These are phyloP conservation scores for Spergularia bocconei DNA, from an alignment of 148 eudicot species.

Conservation along the genomic window DNA sequence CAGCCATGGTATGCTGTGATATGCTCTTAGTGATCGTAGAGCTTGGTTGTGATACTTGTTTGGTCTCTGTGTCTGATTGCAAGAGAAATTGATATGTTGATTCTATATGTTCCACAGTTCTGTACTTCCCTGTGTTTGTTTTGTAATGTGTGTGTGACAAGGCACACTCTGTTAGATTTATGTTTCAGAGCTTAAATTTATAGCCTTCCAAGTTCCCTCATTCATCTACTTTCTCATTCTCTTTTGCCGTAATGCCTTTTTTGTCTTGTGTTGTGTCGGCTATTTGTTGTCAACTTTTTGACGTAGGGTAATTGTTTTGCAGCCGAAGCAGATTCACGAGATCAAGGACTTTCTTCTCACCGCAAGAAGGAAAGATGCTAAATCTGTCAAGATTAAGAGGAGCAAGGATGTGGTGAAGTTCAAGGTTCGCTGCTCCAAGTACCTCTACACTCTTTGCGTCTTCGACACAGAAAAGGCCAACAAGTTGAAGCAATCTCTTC, in stretches of 20 bases:
- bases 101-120: no score
- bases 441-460: conserved; percentile 59
- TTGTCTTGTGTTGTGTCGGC: background rate
- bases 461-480: conserved; percentile 52
- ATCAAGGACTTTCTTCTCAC: conserved; percentile 66
- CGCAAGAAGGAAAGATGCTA: conserved; percentile 61
- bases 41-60: no score
- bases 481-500: conserved; percentile 64
- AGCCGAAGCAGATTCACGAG: conserved; percentile 63
- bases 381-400: conserved; percentile 50
- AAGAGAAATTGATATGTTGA: no score
- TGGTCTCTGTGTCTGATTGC: no score
- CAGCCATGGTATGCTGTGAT: no score
- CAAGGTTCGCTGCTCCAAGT: conserved; percentile 65
- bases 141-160: background rate
- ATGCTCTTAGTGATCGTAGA: no score
- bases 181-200: no score
- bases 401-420: conserved; percentile 57
- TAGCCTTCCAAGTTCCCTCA: no score
- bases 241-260: no score
- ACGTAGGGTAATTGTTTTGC: background rate
- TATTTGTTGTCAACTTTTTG: no score
- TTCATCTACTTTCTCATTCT: no score
- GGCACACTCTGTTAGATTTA: background rate
- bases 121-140: background rate